Conservation (phyloP, 805 yeast species). For the Scheffersomyces lignosus region DNA sequence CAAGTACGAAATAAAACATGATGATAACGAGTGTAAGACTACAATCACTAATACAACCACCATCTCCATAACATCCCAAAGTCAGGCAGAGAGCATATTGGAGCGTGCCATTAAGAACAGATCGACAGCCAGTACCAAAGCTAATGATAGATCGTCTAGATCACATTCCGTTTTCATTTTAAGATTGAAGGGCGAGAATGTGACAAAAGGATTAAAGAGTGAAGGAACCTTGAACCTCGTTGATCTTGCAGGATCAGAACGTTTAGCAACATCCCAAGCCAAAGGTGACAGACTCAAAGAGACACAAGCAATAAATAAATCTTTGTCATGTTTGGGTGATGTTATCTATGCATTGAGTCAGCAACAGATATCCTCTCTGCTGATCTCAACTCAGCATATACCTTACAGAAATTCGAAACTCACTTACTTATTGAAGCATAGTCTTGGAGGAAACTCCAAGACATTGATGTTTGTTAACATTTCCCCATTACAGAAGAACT, state of each 20-base stretch:
- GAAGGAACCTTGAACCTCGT: constrained; percentile 75
- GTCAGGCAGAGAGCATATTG: constrained; percentile 52
- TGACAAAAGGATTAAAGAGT: constrained; percentile 43
- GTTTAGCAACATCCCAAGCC: constrained; percentile 72
- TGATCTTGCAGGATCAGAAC: constrained; percentile 94
- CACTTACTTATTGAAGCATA: constrained; percentile 81
- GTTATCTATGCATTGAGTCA: constrained; percentile 72
- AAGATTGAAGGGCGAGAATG: constrained; percentile 54
- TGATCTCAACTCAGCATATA: constrained; percentile 39
- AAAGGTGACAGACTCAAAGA: constrained; percentile 80
- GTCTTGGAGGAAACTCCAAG: constrained; percentile 82
- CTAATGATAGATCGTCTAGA: constrained; percentile 84
- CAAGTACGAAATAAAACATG: constrained; percentile 74
- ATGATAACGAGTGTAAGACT: constrained; percentile 52
- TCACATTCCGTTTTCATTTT: constrained; percentile 85
- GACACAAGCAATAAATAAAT: constrained; percentile 85
- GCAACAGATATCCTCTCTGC: constrained; percentile 16
- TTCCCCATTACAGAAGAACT: constrained; percentile 62
- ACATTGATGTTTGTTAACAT: constrained; percentile 92
- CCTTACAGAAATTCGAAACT: constrained; percentile 73
- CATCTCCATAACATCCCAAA: constrained; percentile 44
- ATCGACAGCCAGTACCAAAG: constrained; percentile 76
- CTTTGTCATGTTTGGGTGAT: constrained; percentile 85
- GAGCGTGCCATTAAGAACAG: constrained; percentile 59
- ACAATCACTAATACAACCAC: constrained; percentile 59